Conservation (phyloP, 352 stramenopile species). For the Pythium utonaiense region DNA sequence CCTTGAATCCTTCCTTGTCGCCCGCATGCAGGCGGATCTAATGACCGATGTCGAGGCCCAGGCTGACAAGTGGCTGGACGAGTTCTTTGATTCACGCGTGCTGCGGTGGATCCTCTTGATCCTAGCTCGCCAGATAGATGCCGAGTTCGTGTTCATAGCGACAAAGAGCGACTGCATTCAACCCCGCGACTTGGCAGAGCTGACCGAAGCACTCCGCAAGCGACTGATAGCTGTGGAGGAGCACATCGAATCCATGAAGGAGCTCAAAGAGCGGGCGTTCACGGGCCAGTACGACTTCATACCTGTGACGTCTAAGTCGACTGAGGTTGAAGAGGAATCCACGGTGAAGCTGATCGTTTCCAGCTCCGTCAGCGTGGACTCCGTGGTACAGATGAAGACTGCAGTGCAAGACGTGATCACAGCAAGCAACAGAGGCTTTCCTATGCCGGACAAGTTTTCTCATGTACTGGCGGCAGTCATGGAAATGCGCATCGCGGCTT, state of each 20-base stretch:
- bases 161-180: conserved; percentile 7
- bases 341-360: neutral
- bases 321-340: neutral
- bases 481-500: neutral
- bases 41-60: neutral
- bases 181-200: neutral
- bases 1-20: neutral
- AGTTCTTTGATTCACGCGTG: conserved; percentile 7
- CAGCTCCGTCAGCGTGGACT: neutral
- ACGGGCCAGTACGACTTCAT: neutral
- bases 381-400: neutral
- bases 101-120: conserved; percentile 13
- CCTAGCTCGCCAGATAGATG: conserved; percentile 3
- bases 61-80: neutral
- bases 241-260: neutral
- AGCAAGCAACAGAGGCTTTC: neutral
- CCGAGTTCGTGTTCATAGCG: conserved; percentile 18
- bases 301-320: neutral
- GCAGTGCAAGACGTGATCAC: neutral
- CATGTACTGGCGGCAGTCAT: neutral
- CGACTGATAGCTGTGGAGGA: neutral
- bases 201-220: neutral
- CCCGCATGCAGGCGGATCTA: neutral
- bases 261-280: neutral
- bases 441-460: conserved; percentile 2